phyloP scores from a whole-genome alignment of 1,284 basidiomycete species.

The Apiotrichum akiyoshidainum region DNA sequence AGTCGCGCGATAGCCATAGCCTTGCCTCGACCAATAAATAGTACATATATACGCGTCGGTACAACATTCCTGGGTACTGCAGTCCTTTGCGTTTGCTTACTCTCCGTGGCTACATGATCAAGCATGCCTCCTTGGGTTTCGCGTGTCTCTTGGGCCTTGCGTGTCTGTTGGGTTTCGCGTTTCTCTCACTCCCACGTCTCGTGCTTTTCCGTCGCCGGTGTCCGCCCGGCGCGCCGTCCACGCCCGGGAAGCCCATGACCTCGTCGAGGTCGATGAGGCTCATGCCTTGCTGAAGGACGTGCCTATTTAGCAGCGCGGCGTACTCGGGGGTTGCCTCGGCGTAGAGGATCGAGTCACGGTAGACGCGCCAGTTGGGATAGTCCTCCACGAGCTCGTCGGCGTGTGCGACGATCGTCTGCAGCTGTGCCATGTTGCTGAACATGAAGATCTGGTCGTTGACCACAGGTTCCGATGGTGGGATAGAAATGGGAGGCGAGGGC shows the following conservation, averaged over 20 bases:
- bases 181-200: no score
- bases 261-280: neutral
- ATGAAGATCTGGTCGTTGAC: neutral
- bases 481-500: neutral
- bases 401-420: neutral
- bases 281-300: neutral
- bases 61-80: no score
- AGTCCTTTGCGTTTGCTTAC: no score
- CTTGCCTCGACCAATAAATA: no score
- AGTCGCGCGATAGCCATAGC: no score
- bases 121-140: no score
- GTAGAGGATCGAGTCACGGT: neutral
- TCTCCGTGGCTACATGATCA: no score
- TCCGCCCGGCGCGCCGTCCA: conserved; percentile 1
- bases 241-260: neutral
- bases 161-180: no score
- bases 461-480: neutral
- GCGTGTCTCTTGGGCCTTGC: no score
- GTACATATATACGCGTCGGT: no score
- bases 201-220: neutral
- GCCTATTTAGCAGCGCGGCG: neutral
- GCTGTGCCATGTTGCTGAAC: conserved; percentile 5
- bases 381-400: conserved; percentile 4
- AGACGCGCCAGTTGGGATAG: conserved; percentile 6
- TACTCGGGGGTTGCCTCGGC: conserved; percentile 2